Conservation (phyloP, 805 yeast genomes). For the Lipomyces kockii region DNA sequence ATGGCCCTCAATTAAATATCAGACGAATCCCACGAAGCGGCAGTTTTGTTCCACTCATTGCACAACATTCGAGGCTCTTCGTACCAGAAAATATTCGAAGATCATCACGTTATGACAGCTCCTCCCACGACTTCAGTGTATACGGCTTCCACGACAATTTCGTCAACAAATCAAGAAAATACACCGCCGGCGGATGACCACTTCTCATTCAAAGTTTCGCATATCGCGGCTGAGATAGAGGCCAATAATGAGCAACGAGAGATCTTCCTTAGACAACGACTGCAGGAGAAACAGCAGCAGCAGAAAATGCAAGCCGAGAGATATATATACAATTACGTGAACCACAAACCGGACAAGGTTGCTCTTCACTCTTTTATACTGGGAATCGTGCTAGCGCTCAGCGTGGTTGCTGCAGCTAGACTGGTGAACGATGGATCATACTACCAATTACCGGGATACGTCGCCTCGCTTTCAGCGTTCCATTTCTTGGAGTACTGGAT, state of each 20-base stretch:
- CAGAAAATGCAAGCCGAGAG: neutral
- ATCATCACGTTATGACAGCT: neutral
- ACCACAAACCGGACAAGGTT: conserved; percentile 40
- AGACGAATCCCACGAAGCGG: neutral
- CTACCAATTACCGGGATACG: conserved; percentile 53
- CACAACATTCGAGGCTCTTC: neutral
- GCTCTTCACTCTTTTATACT: conserved; percentile 42
- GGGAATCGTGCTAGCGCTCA: conserved; percentile 40
- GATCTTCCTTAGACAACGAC: neutral
- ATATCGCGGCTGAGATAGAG: neutral
- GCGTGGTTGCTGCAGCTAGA: conserved; percentile 24
- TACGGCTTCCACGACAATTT: neutral
- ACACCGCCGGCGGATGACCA: neutral
- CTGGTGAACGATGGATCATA: conserved; percentile 14
- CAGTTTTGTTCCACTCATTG: neutral
- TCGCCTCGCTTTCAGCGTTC: conserved; percentile 61
- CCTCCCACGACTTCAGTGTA: neutral
- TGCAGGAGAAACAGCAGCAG: conserved; percentile 4
- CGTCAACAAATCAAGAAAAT: neutral
- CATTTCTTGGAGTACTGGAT: conserved; percentile 82
- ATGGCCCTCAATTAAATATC: neutral
- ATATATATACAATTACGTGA: conserved; percentile 14
- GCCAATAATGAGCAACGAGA: conserved; percentile 5
- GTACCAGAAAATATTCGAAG: neutral
- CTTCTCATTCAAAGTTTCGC: neutral